A percentile compares a stretch with the other conserved stretches of the same genome.
These are phyloP conservation scores for Monoraphidium neglectum DNA, from an alignment of 139 green algal species.

Conservation along the genomic window DNA sequence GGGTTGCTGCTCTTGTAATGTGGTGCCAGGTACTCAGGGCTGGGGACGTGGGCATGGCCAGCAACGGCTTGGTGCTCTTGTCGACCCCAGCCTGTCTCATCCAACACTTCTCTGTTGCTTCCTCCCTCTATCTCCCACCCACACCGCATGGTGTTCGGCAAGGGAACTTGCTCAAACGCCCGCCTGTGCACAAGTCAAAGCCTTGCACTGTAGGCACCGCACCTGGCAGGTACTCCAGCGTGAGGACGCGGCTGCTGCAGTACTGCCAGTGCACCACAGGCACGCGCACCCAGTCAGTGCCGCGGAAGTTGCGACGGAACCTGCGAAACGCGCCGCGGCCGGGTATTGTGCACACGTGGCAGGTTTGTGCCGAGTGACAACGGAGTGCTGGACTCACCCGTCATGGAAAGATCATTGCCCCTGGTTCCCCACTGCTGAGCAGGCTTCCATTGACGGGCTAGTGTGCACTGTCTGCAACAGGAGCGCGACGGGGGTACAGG, in stretches of 20 bases:
- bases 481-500: no score
- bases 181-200: neutral
- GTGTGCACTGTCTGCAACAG: no score
- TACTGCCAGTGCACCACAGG: conserved; percentile 84
- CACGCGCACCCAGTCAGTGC: conserved; percentile 59
- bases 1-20: neutral
- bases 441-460: no score
- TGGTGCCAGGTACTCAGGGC: neutral
- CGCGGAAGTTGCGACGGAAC: conserved; percentile 85
- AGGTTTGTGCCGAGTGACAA: no score
- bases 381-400: no score
- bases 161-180: neutral
- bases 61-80: neutral
- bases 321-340: no score
- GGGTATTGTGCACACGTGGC: no score
- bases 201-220: neutral
- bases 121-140: no score
- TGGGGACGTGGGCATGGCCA: neutral
- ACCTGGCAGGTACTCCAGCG: conserved; percentile 92
- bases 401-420: no score
- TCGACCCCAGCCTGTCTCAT: neutral
- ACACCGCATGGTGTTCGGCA: no score
- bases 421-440: no score
- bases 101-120: neutral
- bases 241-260: conserved; percentile 78